phyloP scores from a whole-genome alignment of 2,329 filamentous ascomycete genomes.

The Penicillium janthinellum region DNA sequence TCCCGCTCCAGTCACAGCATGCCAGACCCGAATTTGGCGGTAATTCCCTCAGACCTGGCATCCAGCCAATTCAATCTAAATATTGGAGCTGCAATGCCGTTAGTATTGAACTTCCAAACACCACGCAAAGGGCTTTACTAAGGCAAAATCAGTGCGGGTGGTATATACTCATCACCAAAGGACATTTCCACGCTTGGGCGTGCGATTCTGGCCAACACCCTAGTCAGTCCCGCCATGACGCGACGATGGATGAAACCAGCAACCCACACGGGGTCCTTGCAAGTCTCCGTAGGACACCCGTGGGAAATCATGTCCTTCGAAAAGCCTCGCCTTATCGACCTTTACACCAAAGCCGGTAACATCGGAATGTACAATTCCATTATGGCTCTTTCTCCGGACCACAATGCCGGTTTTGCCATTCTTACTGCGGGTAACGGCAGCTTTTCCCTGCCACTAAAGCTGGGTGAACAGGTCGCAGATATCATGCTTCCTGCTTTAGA shows the following conservation, averaged over 20 bases:
- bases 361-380: conserved; percentile 27
- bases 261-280: conserved; percentile 41
- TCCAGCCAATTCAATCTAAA: conserved; percentile 37
- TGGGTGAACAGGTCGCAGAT: conserved; percentile 20
- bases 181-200: conserved; percentile 48
- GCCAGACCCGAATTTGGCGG: conserved; percentile 17
- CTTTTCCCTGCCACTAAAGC: neutral
- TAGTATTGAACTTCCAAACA: conserved; percentile 16
- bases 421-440: conserved; percentile 20
- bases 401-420: conserved; percentile 27
- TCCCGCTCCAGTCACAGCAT: conserved; percentile 35
- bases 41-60: conserved; percentile 42
- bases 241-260: conserved; percentile 51
- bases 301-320: conserved; percentile 45
- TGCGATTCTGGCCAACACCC: conserved; percentile 44
- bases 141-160: conserved; percentile 34
- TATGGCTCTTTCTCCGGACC: conserved; percentile 28
- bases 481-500: conserved; percentile 24
- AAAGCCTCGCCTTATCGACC: conserved; percentile 20
- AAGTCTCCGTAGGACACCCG: conserved; percentile 45
- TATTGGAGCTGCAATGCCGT: conserved; percentile 46
- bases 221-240: conserved; percentile 41
- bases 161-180: conserved; percentile 48
- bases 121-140: neutral
- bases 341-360: conserved; percentile 31